Evolutionary conservation across 768 basidiomycete species (phyloP).

Genomic region (Boletus rex-veris): DNA sequence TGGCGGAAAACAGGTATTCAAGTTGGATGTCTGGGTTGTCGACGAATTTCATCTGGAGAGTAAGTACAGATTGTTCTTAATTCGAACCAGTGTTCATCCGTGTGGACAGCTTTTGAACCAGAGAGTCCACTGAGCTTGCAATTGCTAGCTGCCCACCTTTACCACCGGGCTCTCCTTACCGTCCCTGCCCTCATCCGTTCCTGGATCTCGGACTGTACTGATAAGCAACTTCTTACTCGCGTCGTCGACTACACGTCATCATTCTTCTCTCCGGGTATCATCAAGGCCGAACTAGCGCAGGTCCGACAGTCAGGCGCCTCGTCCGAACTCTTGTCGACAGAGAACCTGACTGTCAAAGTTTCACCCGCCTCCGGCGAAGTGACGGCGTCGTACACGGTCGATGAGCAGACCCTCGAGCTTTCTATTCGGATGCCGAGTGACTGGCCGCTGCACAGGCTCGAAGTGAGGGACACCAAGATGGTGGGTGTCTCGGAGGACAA

Average conservation of each 20-base stretch:
- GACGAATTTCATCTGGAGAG: conserved; percentile 79
- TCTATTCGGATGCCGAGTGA: conserved; percentile 80
- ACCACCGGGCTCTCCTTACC: conserved; percentile 79
- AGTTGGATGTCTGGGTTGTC: conserved; percentile 80
- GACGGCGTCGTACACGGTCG: conserved; percentile 78
- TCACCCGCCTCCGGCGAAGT: conserved; percentile 74
- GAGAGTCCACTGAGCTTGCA: conserved; percentile 49
- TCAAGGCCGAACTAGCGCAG: conserved; percentile 74
- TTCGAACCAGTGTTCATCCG: background rate
- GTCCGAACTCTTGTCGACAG: conserved; percentile 58
- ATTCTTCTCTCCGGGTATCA: conserved; percentile 87
- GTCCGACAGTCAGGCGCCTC: conserved; percentile 54
- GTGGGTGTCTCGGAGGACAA: conserved; percentile 86
- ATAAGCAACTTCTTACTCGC: conserved; percentile 77
- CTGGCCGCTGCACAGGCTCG: conserved; percentile 86
- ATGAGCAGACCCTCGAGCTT: conserved; percentile 92
- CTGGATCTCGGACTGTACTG: conserved; percentile 87
- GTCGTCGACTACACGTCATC: conserved; percentile 76
- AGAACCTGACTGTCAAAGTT: conserved; percentile 79
- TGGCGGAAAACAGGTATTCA: conserved; percentile 64
- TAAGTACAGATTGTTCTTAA: conserved; percentile 34
- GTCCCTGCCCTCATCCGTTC: conserved; percentile 82
- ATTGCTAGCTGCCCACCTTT: conserved; percentile 81
- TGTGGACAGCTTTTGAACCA: conserved; percentile 52
- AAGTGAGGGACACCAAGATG: conserved; percentile 78